Percentiles rank a stretch among this genome's conserved stretches.
phyloP scores from a whole-genome alignment of 2,329 filamentous ascomycete genomes.

The Xylariaceae sp. region DNA sequence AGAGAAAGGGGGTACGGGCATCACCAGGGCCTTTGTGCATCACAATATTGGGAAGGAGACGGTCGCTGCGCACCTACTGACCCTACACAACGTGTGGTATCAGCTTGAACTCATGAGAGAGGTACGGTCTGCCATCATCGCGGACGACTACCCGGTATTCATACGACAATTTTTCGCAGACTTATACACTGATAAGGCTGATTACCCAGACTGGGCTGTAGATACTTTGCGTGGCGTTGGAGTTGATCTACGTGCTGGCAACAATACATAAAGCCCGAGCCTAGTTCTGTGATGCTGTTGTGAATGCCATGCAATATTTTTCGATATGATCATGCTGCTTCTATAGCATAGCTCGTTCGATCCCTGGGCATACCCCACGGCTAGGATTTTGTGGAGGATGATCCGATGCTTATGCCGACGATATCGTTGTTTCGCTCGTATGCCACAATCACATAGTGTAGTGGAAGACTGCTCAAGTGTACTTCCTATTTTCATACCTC shows the following conservation, averaged over 20 bases:
- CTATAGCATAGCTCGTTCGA: too few species aligned
- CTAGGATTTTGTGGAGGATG: too few species aligned
- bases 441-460: too few species aligned
- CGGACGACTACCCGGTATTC: constrained; percentile 75
- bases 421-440: too few species aligned
- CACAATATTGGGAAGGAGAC: constrained; percentile 95
- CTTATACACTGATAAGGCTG: constrained; percentile 61
- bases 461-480: too few species aligned
- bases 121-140: constrained; percentile 72
- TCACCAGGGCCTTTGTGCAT: constrained; percentile 86
- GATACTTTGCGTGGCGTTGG: constrained; percentile 74
- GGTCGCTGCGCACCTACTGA: constrained; percentile 77
- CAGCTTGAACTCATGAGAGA: constrained; percentile 78
- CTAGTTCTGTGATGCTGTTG: too few species aligned
- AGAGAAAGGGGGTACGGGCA: constrained; percentile 66
- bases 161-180: constrained; percentile 72
- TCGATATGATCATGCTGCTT: too few species aligned
- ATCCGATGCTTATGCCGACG: too few species aligned
- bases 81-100: constrained; percentile 95
- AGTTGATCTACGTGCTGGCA: constrained; percentile 58
- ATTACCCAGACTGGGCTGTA: constrained; percentile 81
- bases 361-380: too few species aligned
- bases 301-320: too few species aligned
- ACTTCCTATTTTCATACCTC: too few species aligned
- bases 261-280: constrained; percentile 2